Base-by-base conservation (phyloP, 139 green algal genomes). In the Tetradesmus obliquus region DNA sequence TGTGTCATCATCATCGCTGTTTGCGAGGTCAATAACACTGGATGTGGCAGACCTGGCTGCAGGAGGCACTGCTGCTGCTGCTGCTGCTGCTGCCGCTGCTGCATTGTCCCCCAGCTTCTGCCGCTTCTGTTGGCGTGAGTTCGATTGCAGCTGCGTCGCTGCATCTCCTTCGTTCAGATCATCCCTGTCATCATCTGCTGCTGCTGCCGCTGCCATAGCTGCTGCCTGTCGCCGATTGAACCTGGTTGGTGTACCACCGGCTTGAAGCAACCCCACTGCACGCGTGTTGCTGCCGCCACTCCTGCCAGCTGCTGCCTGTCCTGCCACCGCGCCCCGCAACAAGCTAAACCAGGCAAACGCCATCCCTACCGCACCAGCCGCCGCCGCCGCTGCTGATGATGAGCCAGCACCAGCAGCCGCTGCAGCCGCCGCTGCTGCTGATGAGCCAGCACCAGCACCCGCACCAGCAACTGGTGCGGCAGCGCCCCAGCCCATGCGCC, bases 401-500 rank as follows among this genome's bases (percentile, higher is more conserved):
- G 80, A 7, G 72, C 6, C 53, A 69, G 20, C 82, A 19, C 57
- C 54, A 79, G 58, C 51, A n/a, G 20, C 20, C 32, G 57, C 57
- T 81, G 84, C 84, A 32, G 84, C 84, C 13, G 19, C n/a, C 24
- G 84, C 84, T 80, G 57, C 60, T 19, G 57, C 84, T 24, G 58
- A 58, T 32, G 84, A 55, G 55, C 51, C 82, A 13, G 24, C 55
- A n/a, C 3, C 5, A 51, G 6, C 3, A 13, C 24, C 32, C 79
- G 57, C 22, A n/a, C 60, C 60, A 72, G 12, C 10, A 19, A 10
- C 60, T 19, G 60, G 60, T 7, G 57, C 57, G 8, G 57, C 57
- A 2, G 57, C 57, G 76, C 85, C 85, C 85, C 85, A 90, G 2
- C 85, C 85, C 62, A 90, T 66, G n/a, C 85, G 45, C 15, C 20